Evolutionary conservation across 768 basidiomycete species (phyloP), one percentile per base, ranked within the genome.

Genomic region (Suillus subluteus): DNA sequence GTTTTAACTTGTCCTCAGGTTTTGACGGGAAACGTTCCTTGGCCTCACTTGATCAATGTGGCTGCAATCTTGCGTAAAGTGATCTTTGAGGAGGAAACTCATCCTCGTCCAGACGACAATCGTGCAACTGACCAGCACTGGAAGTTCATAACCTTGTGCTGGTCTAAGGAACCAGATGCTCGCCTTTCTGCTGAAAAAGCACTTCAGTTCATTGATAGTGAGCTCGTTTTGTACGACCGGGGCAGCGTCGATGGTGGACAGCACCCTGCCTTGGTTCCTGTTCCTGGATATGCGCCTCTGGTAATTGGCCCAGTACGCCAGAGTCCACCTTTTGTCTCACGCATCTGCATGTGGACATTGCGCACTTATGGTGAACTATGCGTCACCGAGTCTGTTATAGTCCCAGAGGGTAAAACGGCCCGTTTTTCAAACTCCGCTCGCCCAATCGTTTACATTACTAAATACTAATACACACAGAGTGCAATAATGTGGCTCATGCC

Each of bases 161-260:
- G 44, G 44, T 44, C 43, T 6, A 44, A 44, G 16, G 3, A 5
- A 18, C 26, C 26, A 26, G 26, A 26, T 26, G 26, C 26, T 26
- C 59, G 65, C 3, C 65, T 59, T 38, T 38, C 43, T 26, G 16
- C 16, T 9, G 37, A 62, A 35, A 48, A 62, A 35, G 18, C 52
- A 6, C 35, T 65, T 26, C 30, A 58, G 3, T 58, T 65, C 18
- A 11, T 65, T 35, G 38, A 30, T 21, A 3, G 23, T 32, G 63
- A 64, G 35, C 15, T 37, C 23, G 23, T 3, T 23, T 26, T 50
- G 23, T 23, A 23, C n/a, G 11, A 48, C 5, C 48, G 23, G n/a
- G 46, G n/a, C 11, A 23, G n/a, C 12, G 4, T 48, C n/a, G 12
- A 48, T 12, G n/a, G 12, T 6, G 52, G 52, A 30, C 52, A 30